Percentiles rank a stretch among this genome's conserved stretches.
Evolutionary conservation across 805 yeast genomes (phyloP).

Genomic region (Starmerella gropengiesseri): DNA sequence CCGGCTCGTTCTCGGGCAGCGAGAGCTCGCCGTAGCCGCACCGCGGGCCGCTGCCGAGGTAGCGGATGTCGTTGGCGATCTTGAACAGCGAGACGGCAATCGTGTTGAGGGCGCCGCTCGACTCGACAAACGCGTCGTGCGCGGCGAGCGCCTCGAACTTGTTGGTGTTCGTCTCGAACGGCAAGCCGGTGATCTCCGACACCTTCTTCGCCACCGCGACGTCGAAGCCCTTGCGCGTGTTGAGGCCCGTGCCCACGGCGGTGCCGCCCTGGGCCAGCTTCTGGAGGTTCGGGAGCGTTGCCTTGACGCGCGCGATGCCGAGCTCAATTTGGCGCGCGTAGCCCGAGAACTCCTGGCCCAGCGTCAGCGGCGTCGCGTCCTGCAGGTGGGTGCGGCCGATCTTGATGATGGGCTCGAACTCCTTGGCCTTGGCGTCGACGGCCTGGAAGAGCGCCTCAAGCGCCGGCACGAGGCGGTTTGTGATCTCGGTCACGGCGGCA

Average conservation of each 20-base stretch:
- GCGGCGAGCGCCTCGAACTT: slow-evolving; percentile 99
- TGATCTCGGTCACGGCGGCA: slow-evolving; percentile 89
- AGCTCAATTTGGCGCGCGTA: slow-evolving; percentile 87
- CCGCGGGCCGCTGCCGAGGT: slow-evolving; percentile 98
- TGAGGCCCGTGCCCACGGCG: slow-evolving; percentile 97
- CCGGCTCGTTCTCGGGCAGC: slow-evolving; percentile 97
- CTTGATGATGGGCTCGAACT: slow-evolving; percentile 82
- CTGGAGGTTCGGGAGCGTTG: slow-evolving; percentile 61
- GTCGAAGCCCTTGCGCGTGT: slow-evolving; percentile 86
- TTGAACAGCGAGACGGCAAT: slow-evolving; percentile 87
- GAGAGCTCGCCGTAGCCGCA: slow-evolving; percentile 96
- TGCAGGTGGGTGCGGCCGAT: slow-evolving; percentile 98
- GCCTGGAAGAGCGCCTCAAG: slow-evolving; percentile 66
- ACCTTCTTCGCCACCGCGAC: slow-evolving; percentile 79
- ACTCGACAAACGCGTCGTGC: slow-evolving; percentile 96
- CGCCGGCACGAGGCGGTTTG: slow-evolving; percentile 65
- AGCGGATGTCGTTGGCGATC: slow-evolving; percentile 96
- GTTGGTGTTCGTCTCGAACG: slow-evolving; percentile 92
- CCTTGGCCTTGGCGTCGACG: slow-evolving; percentile 65
- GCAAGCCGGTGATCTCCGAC: slow-evolving; percentile 72
- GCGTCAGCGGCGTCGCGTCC: slow-evolving; percentile 95
- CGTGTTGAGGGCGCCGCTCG: slow-evolving; percentile 93
- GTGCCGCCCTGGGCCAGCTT: slow-evolving; percentile 98
- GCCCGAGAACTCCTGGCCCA: slow-evolving; percentile 97
- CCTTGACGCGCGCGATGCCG: slow-evolving; percentile 80